Conservation (phyloP, 2,329 filamentous ascomycete species). For the Allantophomopsis cytisporea region DNA sequence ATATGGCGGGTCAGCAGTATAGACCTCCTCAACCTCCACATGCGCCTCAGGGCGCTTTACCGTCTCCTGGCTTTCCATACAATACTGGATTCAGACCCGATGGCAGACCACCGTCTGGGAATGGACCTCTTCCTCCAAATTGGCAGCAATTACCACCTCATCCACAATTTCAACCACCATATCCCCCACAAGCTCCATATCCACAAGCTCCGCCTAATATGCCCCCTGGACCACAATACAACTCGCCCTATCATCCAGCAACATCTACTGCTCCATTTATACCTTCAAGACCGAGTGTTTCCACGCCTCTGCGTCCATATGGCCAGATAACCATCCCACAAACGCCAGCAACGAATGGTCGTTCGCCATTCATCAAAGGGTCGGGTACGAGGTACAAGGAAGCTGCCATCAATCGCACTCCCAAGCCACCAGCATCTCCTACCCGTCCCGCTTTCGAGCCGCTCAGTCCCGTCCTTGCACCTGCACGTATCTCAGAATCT, state of each 20-base stretch:
- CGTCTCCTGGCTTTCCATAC: constrained; percentile 8
- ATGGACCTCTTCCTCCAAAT: constrained; percentile 1
- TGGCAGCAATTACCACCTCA: constrained; percentile 7
- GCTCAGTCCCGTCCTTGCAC: constrained; percentile 36
- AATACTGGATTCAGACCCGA: constrained; percentile 2
- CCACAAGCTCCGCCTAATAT: not conserved
- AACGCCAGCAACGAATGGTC: constrained; percentile 11
- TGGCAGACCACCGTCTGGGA: constrained; percentile 7
- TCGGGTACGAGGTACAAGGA: constrained; percentile 45
- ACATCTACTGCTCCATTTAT: constrained; percentile 18
- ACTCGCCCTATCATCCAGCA: constrained; percentile 7
- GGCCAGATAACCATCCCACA: constrained; percentile 6
- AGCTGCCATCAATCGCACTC: constrained; percentile 43
- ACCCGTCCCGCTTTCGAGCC: constrained; percentile 41
- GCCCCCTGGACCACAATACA: not conserved
- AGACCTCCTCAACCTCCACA: constrained; percentile 12
- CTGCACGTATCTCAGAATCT: constrained; percentile 21
- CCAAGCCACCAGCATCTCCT: constrained; percentile 27
- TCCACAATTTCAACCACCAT: constrained; percentile 6
- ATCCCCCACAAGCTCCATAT: constrained; percentile 4
- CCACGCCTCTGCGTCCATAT: not conserved
- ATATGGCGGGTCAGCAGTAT: constrained; percentile 18
- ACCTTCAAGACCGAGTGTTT: not conserved
- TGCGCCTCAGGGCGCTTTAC: constrained; percentile 9
- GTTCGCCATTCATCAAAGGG: constrained; percentile 11